phyloP scores from a whole-genome alignment of 1,139 yeast species.

The Yamadazyma dendronema region DNA sequence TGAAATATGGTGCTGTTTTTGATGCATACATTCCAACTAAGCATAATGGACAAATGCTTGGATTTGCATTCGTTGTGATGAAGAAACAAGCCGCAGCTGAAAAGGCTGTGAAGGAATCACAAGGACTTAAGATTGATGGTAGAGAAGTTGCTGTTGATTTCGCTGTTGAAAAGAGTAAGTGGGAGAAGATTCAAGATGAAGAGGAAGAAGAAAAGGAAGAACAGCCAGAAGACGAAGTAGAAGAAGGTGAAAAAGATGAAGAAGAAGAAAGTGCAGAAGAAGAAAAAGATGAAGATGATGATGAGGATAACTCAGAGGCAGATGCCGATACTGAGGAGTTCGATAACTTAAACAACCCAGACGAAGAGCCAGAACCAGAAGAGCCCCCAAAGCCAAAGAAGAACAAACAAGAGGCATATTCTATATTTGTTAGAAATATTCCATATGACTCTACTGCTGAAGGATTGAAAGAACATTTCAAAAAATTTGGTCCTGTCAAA shows the following conservation, averaged over 20 bases:
- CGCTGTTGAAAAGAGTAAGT: slow-evolving; percentile 83
- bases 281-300: slow-evolving; percentile 32
- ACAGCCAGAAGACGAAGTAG: slow-evolving; percentile 23
- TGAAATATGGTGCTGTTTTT: slow-evolving; percentile 79
- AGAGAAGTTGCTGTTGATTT: slow-evolving; percentile 93
- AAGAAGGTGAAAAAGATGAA: slow-evolving; percentile 24
- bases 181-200: slow-evolving; percentile 50
- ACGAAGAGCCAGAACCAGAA: slow-evolving; percentile 25
- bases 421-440: slow-evolving; percentile 84
- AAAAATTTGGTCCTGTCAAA: slow-evolving; percentile 80
- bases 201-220: slow-evolving; percentile 26
- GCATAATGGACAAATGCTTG: slow-evolving; percentile 85
- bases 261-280: slow-evolving; percentile 34
- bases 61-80: slow-evolving; percentile 95
- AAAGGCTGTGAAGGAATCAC: slow-evolving; percentile 71
- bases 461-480: slow-evolving; percentile 71
- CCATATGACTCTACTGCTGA: slow-evolving; percentile 94
- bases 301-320: slow-evolving; percentile 24
- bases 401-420: slow-evolving; percentile 66
- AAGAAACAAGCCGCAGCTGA: slow-evolving; percentile 75
- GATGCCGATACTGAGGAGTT: slow-evolving; percentile 26
- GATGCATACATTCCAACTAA: slow-evolving; percentile 91
- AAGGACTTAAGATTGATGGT: slow-evolving; percentile 79
- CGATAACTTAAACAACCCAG: slow-evolving; percentile 32
- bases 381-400: slow-evolving; percentile 34